These are phyloP conservation scores for Scopulariopsis brevicaulis DNA, from an alignment of 2,329 filamentous ascomycete species.

Conservation along the genomic window DNA sequence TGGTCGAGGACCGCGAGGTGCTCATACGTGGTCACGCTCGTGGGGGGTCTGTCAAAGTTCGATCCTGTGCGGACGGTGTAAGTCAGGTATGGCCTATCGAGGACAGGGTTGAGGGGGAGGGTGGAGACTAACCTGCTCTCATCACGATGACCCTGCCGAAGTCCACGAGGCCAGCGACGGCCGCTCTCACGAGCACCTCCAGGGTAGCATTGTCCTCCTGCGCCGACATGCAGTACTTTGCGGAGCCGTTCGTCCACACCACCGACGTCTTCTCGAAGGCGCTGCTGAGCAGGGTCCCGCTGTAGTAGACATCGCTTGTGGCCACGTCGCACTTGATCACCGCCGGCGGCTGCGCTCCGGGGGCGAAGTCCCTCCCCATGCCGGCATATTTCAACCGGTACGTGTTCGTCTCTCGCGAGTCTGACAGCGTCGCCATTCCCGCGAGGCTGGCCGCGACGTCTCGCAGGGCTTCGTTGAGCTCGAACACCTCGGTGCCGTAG, in stretches of 20 bases:
- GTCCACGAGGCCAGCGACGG: slow-evolving; percentile 46
- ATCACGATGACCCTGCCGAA: slow-evolving; percentile 57
- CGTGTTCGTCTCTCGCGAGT: slow-evolving; percentile 31
- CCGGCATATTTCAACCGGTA: slow-evolving; percentile 44
- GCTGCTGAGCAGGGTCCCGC: slow-evolving; percentile 45
- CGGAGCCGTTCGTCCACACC: slow-evolving; percentile 56
- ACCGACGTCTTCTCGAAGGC: slow-evolving; percentile 54
- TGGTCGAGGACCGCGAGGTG: slow-evolving; percentile 50
- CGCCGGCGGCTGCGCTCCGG: slow-evolving; percentile 34
- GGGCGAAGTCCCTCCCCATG: slow-evolving; percentile 24
- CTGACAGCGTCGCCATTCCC: slow-evolving; percentile 35
- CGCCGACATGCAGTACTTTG: slow-evolving; percentile 57
- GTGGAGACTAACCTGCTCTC: slow-evolving; percentile 35
- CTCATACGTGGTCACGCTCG: slow-evolving; percentile 39
- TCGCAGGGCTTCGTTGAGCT: slow-evolving; percentile 48
- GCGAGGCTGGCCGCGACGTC: slow-evolving; percentile 40
- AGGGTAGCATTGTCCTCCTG: slow-evolving; percentile 64
- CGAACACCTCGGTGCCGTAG: slow-evolving; percentile 62
- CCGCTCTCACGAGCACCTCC: slow-evolving; percentile 51
- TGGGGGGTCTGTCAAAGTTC: slow-evolving; percentile 60
- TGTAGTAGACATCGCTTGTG: slow-evolving; percentile 64
- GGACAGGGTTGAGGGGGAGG: not conserved
- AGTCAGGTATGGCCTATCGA: not conserved
- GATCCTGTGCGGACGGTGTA: slow-evolving; percentile 27
- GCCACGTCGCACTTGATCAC: slow-evolving; percentile 56